Percentiles rank a stretch among this genome's conserved stretches.
Conservation (phyloP, 768 basidiomycete species). For the Tephrocybe sp. region DNA sequence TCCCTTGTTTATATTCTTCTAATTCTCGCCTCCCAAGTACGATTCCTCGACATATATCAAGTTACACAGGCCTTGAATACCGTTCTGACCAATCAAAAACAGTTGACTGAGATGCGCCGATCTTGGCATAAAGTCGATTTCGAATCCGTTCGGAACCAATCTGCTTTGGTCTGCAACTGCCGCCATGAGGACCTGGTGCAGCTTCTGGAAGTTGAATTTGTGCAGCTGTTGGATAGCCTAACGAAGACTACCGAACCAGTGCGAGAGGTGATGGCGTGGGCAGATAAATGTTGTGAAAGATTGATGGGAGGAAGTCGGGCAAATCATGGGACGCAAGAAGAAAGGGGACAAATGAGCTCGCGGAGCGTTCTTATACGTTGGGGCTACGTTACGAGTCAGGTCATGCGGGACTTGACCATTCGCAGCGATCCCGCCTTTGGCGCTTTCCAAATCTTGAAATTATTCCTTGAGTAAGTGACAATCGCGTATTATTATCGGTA, state of each 20-base stretch:
- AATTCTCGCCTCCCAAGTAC: slow-evolving; percentile 47
- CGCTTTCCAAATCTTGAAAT: slow-evolving; percentile 87
- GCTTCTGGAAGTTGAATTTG: slow-evolving; percentile 82
- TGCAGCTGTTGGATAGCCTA: slow-evolving; percentile 68
- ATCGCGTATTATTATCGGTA: background rate
- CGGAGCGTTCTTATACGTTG: slow-evolving; percentile 85
- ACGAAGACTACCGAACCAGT: slow-evolving; percentile 77
- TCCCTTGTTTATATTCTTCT: slow-evolving; percentile 7
- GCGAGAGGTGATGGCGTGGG: slow-evolving; percentile 86
- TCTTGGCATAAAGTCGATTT: slow-evolving; percentile 90
- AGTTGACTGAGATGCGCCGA: slow-evolving; percentile 79
- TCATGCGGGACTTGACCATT: slow-evolving; percentile 91
- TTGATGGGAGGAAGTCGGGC: slow-evolving; percentile 70
- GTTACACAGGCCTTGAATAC: slow-evolving; percentile 87
- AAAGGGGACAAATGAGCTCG: slow-evolving; percentile 80
- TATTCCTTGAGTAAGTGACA: slow-evolving; percentile 79
- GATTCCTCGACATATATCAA: slow-evolving; percentile 90
- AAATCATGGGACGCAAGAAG: slow-evolving; percentile 55
- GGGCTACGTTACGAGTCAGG: slow-evolving; percentile 91
- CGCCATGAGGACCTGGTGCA: slow-evolving; percentile 87
- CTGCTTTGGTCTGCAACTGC: slow-evolving; percentile 91
- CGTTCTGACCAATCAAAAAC: slow-evolving; percentile 86
- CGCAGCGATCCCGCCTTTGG: slow-evolving; percentile 91
- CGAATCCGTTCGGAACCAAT: slow-evolving; percentile 88
- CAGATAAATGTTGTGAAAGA: slow-evolving; percentile 84